Conservation (phyloP, 768 basidiomycete species). For the Terana coerulea region DNA sequence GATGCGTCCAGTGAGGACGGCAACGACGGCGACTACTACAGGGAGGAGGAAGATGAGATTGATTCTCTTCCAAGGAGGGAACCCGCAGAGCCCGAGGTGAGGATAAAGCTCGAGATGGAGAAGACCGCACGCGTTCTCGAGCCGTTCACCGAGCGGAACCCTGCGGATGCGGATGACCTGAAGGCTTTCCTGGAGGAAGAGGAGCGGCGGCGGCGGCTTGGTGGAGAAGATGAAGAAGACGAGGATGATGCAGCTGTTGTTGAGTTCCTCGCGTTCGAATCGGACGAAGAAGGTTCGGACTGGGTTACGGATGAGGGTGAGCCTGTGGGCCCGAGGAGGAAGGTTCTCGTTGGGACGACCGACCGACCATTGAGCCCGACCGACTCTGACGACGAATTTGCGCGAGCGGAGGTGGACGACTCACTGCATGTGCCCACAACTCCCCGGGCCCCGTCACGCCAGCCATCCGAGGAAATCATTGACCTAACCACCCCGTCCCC, state of each 20-base stretch:
- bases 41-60: slow-evolving; percentile 52
- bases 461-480: not conserved
- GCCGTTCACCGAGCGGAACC: slow-evolving; percentile 39
- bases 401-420: slow-evolving; percentile 18
- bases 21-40: slow-evolving; percentile 34
- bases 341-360: not conserved
- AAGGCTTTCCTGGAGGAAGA: slow-evolving; percentile 67
- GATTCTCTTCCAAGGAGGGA: slow-evolving; percentile 45
- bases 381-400: slow-evolving; percentile 17
- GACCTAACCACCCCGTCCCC: slow-evolving; percentile 6
- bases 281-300: slow-evolving; percentile 11
- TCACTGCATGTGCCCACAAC: slow-evolving; percentile 6
- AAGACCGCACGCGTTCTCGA: slow-evolving; percentile 33
- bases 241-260: slow-evolving; percentile 26
- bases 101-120: slow-evolving; percentile 30
- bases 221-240: slow-evolving; percentile 43
- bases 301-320: not conserved
- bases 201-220: slow-evolving; percentile 42
- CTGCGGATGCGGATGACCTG: slow-evolving; percentile 59
- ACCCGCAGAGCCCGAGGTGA: slow-evolving; percentile 25
- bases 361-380: not conserved
- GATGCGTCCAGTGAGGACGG: slow-evolving; percentile 40
- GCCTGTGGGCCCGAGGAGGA: not conserved
- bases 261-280: slow-evolving; percentile 18
- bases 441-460: slow-evolving; percentile 1